These are phyloP conservation scores for Aspergillus hancockii DNA, from an alignment of 495 filamentous ascomycete species.

Conservation along the genomic window DNA sequence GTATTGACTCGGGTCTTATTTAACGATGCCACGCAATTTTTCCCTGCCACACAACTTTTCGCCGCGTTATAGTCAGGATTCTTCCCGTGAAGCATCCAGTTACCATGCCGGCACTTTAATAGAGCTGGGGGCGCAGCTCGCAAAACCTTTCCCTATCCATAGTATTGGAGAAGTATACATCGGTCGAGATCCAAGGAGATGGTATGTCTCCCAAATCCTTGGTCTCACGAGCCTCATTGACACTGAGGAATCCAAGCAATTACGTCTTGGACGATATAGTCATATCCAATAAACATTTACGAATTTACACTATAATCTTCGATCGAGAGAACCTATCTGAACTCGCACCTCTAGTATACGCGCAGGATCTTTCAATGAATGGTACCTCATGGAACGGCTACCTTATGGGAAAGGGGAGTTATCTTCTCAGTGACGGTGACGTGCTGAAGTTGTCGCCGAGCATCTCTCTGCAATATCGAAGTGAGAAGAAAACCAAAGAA, in stretches of 20 bases:
- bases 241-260: slow-evolving; percentile 31
- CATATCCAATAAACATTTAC: slow-evolving; percentile 60
- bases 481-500: slow-evolving; percentile 5
- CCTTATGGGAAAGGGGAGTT: slow-evolving; percentile 44
- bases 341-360: slow-evolving; percentile 57
- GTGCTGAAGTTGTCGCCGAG: slow-evolving; percentile 33
- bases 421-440: slow-evolving; percentile 59
- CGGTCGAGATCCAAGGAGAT: slow-evolving; percentile 36
- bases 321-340: slow-evolving; percentile 34
- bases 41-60: too few species aligned
- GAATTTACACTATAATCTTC: slow-evolving; percentile 62
- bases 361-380: slow-evolving; percentile 59
- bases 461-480: slow-evolving; percentile 26
- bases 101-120: slow-evolving; percentile 28
- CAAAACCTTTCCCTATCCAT: slow-evolving; percentile 27
- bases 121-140: slow-evolving; percentile 4
- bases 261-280: slow-evolving; percentile 40
- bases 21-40: neutral
- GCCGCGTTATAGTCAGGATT: neutral
- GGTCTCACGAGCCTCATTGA: neutral
- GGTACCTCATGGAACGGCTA: slow-evolving; percentile 55
- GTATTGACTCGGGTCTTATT: neutral
- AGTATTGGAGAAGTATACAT: slow-evolving; percentile 37
- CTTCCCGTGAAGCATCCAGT: slow-evolving; percentile 1
- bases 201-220: slow-evolving; percentile 21